Conservation (phyloP, 2,329 filamentous ascomycete species). For the Diplodia sapinea region DNA sequence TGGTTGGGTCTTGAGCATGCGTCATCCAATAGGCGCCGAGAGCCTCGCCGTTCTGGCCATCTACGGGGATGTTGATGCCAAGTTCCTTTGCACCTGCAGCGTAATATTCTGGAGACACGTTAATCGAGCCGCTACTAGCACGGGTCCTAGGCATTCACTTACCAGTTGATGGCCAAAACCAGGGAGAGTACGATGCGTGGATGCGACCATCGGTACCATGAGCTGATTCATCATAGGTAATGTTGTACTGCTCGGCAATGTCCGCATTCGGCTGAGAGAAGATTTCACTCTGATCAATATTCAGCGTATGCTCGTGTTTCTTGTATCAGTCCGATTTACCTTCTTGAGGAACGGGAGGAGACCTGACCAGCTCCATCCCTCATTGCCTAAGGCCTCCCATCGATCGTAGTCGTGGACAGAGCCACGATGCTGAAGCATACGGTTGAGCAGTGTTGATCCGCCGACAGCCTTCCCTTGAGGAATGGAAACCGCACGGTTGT, state of each 20-base stretch:
- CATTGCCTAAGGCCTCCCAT: slow-evolving; percentile 32
- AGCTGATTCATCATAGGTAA: slow-evolving; percentile 31
- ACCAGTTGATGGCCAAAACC: slow-evolving; percentile 22
- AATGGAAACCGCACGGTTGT: slow-evolving; percentile 15
- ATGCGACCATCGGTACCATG: slow-evolving; percentile 32
- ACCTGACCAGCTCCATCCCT: slow-evolving; percentile 40
- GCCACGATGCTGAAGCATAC: slow-evolving; percentile 8
- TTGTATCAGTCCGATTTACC: slow-evolving; percentile 15
- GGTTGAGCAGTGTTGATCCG: slow-evolving; percentile 45
- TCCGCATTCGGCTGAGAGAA: slow-evolving; percentile 32
- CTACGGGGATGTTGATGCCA: slow-evolving; percentile 30
- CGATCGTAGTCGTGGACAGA: slow-evolving; percentile 31
- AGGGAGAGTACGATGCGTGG: slow-evolving; percentile 18
- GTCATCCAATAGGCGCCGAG: slow-evolving; percentile 32
- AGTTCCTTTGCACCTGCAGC: slow-evolving; percentile 33
- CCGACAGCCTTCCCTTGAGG: slow-evolving; percentile 24
- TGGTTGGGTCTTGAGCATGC: slow-evolving; percentile 29
- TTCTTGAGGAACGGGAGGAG: slow-evolving; percentile 44
- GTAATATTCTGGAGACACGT: slow-evolving; percentile 18
- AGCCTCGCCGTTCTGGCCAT: slow-evolving; percentile 32
- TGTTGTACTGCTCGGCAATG: slow-evolving; percentile 5
- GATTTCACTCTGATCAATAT: slow-evolving; percentile 35
- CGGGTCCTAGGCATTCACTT: not conserved
- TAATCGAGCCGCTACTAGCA: not conserved
- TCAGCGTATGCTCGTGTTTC: not conserved